These are phyloP conservation scores for Naematelia encephala DNA, from an alignment of 768 basidiomycete genomes.

Conservation along the genomic window DNA sequence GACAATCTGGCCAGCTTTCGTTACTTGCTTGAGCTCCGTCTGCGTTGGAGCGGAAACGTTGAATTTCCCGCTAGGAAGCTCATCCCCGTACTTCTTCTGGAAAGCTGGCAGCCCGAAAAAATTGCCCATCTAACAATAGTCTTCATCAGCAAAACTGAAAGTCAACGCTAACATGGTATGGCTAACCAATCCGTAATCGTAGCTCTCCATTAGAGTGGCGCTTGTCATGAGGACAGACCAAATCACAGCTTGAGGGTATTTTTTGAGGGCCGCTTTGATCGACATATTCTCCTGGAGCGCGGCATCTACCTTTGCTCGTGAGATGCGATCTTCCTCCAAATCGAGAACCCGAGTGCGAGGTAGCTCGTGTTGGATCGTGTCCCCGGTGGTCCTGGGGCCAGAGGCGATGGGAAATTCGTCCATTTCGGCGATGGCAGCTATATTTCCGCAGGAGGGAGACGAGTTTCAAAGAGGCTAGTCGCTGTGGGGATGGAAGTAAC, in stretches of 20 bases:
- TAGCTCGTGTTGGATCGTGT: too few relatives aligned
- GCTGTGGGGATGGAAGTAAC: too few relatives aligned
- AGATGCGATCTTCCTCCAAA: too few relatives aligned
- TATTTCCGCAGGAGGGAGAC: too few relatives aligned
- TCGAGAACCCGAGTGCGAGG: too few relatives aligned
- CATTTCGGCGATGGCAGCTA: too few relatives aligned
- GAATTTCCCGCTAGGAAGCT: constrained; percentile 1
- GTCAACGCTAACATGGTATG: too few relatives aligned
- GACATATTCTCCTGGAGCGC: not conserved
- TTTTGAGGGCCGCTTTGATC: not conserved
- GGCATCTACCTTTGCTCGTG: not conserved
- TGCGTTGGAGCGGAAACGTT: constrained; percentile 7
- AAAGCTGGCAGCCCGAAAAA: constrained; percentile 8
- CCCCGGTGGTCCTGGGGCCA: too few relatives aligned
- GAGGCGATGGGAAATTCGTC: too few relatives aligned
- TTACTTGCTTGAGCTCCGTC: constrained; percentile 10
- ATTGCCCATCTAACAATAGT: constrained; percentile 4
- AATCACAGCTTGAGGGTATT: not conserved
- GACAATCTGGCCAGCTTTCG: constrained; percentile 11
- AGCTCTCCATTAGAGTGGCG: constrained; percentile 1
- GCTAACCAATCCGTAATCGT: too few relatives aligned
- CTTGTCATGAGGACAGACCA: constrained; percentile 7
- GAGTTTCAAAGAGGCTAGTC: too few relatives aligned
- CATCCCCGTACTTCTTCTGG: constrained; percentile 6
- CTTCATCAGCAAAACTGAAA: too few relatives aligned